phyloP scores from a whole-genome alignment of 2,329 filamentous ascomycete genomes.

The Xylariales sp. region DNA sequence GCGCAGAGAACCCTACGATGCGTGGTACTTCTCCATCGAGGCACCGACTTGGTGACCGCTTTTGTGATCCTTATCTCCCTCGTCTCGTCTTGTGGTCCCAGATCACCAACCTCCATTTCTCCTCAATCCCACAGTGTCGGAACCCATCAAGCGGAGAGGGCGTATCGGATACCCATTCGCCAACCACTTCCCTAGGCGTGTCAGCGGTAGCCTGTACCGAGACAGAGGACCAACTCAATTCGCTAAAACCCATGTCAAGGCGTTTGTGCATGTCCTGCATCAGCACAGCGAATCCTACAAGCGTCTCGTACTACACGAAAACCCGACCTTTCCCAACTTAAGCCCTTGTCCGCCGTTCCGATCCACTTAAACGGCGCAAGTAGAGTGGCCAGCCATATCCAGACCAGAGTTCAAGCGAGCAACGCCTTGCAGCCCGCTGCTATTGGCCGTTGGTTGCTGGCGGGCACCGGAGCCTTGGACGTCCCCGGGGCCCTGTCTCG shows the following conservation, averaged over 20 bases:
- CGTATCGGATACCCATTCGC: constrained; percentile 3
- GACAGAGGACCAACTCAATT: not conserved
- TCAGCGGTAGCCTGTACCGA: constrained; percentile 5
- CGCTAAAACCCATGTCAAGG: not conserved
- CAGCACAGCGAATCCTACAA: not conserved
- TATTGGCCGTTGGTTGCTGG: not conserved
- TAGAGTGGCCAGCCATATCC: not conserved
- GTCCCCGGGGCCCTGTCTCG: constrained; percentile 1
- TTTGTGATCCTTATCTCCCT: not conserved
- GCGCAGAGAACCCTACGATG: too few relatives aligned
- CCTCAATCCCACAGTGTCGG: not conserved
- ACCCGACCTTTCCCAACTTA: not conserved
- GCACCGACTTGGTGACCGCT: too few relatives aligned
- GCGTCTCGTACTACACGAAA: not conserved
- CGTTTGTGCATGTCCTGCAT: constrained; percentile 3
- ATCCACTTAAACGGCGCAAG: not conserved
- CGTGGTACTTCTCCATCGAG: too few relatives aligned
- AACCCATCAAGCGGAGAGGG: not conserved
- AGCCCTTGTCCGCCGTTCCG: not conserved
- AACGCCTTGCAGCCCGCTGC: not conserved
- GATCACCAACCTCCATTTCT: constrained; percentile 1
- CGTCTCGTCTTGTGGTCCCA: too few relatives aligned
- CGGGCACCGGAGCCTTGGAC: not conserved
- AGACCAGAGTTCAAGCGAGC: not conserved
- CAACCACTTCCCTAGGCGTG: constrained; percentile 1